A percentile compares a stretch with the other conserved stretches of the same genome.
These are phyloP conservation scores for Rubroboletus satanas DNA, from an alignment of 768 basidiomycete species.

Conservation along the genomic window DNA sequence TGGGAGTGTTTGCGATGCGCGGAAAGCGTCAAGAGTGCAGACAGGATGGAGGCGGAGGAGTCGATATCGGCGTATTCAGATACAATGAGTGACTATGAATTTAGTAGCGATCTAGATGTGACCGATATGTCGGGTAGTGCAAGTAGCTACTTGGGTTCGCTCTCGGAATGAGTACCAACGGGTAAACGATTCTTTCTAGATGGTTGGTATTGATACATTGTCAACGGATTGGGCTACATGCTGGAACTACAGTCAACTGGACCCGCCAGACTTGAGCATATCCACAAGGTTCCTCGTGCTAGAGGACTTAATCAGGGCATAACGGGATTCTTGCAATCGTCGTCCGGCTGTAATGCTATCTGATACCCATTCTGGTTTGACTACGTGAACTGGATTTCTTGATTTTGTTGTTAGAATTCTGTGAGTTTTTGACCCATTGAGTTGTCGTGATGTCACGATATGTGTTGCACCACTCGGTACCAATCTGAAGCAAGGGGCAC, in stretches of 20 bases:
- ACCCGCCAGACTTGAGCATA: slow-evolving; percentile 32
- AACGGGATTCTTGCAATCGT: slow-evolving; percentile 57
- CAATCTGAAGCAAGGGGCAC: slow-evolving; percentile 34
- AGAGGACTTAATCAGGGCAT: slow-evolving; percentile 44
- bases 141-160: slow-evolving; percentile 36
- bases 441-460: slow-evolving; percentile 67
- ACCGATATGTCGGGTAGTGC: slow-evolving; percentile 56
- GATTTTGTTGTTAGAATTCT: slow-evolving; percentile 52
- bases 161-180: slow-evolving; percentile 23
- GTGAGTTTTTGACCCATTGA: slow-evolving; percentile 71
- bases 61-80: slow-evolving; percentile 22
- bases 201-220: slow-evolving; percentile 10
- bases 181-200: not conserved
- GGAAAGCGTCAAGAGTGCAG: slow-evolving; percentile 58
- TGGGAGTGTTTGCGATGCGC: slow-evolving; percentile 89
- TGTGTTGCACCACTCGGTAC: slow-evolving; percentile 68
- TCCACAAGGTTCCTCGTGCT: slow-evolving; percentile 37
- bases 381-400: slow-evolving; percentile 52
- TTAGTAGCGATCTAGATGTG: slow-evolving; percentile 43
- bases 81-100: slow-evolving; percentile 53
- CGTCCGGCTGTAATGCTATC: slow-evolving; percentile 64
- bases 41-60: slow-evolving; percentile 44
- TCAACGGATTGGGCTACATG: not conserved
- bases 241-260: slow-evolving; percentile 1
- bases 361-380: slow-evolving; percentile 71